These are phyloP conservation scores for Neonectria faginata DNA, from an alignment of 2,329 filamentous ascomycete species.

Conservation along the genomic window DNA sequence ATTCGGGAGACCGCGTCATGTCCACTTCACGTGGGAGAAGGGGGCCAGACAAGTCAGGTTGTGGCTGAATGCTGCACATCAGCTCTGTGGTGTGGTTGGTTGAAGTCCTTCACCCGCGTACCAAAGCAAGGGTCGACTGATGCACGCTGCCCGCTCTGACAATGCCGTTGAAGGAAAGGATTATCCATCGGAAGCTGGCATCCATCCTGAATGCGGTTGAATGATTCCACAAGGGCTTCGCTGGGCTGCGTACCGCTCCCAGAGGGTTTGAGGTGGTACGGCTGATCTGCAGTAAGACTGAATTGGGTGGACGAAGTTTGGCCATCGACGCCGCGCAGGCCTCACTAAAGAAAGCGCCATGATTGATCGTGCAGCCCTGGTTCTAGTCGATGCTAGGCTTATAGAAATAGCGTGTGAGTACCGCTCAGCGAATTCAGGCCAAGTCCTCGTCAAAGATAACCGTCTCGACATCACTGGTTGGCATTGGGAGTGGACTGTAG, in stretches of 20 bases:
- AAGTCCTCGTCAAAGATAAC: slow-evolving; percentile 2
- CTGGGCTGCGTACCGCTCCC: slow-evolving; percentile 13
- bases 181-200: neutral
- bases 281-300: slow-evolving; percentile 21
- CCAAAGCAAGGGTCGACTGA: slow-evolving; percentile 9
- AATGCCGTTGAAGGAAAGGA: neutral
- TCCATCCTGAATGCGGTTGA: too few relatives aligned
- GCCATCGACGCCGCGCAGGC: slow-evolving; percentile 14
- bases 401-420: slow-evolving; percentile 9
- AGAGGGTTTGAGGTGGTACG: slow-evolving; percentile 15
- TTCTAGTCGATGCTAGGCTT: slow-evolving; percentile 14
- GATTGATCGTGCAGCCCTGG: slow-evolving; percentile 22
- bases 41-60: slow-evolving; percentile 24
- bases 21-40: slow-evolving; percentile 42
- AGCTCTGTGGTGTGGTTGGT: slow-evolving; percentile 3
- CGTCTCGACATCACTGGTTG: neutral
- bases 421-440: neutral
- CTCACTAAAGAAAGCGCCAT: slow-evolving; percentile 11
- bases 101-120: slow-evolving; percentile 4
- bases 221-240: slow-evolving; percentile 3
- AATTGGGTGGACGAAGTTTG: slow-evolving; percentile 14
- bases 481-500: slow-evolving; percentile 2
- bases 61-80: slow-evolving; percentile 8
- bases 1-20: slow-evolving; percentile 44
- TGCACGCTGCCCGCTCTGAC: slow-evolving; percentile 1